A percentile compares a stretch with the other conserved stretches of the same genome.
Evolutionary conservation across 768 basidiomycete genomes (phyloP).

Genomic region (Leccinum sublutescens): DNA sequence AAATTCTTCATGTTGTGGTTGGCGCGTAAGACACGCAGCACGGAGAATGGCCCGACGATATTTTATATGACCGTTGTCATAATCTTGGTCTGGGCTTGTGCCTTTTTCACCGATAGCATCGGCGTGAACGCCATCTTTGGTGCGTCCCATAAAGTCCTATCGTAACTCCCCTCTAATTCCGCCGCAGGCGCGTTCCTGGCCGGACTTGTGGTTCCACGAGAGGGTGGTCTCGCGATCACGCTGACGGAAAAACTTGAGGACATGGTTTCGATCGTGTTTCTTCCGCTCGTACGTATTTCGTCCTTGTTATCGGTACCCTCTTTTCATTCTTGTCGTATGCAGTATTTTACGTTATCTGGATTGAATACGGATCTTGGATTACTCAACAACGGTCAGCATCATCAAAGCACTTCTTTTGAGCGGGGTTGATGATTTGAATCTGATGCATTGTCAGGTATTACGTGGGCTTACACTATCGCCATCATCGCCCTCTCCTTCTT

Average conservation of each 20-base stretch:
- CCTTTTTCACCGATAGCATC: constrained; percentile 92
- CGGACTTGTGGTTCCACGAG: constrained; percentile 80
- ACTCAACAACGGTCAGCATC: constrained; percentile 61
- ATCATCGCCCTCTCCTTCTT: constrained; percentile 76
- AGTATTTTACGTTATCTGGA: constrained; percentile 94
- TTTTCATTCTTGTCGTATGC: neutral
- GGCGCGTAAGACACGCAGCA: constrained; percentile 75
- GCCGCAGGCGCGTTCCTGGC: constrained; percentile 72
- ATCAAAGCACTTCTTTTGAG: neutral
- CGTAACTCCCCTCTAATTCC: neutral
- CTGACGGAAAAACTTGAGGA: constrained; percentile 98
- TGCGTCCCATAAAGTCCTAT: constrained; percentile 17
- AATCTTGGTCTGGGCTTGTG: constrained; percentile 76
- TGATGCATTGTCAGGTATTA: constrained; percentile 48
- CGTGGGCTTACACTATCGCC: constrained; percentile 86
- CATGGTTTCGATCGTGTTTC: constrained; percentile 85
- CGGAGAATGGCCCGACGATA: constrained; percentile 79
- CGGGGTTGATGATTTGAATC: neutral
- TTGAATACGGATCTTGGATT: constrained; percentile 86
- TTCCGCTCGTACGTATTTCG: constrained; percentile 61
- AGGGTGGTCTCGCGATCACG: constrained; percentile 80
- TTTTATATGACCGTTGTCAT: constrained; percentile 88
- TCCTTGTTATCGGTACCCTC: neutral
- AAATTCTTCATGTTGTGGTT: constrained; percentile 65
- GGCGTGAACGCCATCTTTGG: constrained; percentile 93